A percentile compares a stretch with the other conserved stretches of the same genome.
phyloP scores from a whole-genome alignment of 805 yeast species.

The Zygosaccharomyces bisporus region DNA sequence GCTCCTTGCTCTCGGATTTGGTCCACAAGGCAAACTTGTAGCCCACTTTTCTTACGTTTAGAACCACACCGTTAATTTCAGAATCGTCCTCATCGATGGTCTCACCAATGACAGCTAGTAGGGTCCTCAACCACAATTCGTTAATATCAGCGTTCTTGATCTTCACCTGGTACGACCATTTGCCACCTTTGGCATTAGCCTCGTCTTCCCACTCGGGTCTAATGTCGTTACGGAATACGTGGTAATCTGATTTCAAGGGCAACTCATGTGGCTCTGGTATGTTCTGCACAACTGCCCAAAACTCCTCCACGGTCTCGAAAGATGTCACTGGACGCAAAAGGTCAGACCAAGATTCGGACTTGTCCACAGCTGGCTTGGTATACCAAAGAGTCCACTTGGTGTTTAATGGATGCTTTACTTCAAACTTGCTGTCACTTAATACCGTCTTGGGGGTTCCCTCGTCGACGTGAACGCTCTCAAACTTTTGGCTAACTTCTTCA shows the following conservation, averaged over 20 bases:
- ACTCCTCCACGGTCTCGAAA: conserved; percentile 93
- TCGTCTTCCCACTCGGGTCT: conserved; percentile 99
- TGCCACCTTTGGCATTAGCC: conserved; percentile 85
- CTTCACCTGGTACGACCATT: conserved; percentile 80
- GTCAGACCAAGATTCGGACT: conserved; percentile 85
- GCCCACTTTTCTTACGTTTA: conserved; percentile 78
- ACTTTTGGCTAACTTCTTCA: conserved; percentile 36
- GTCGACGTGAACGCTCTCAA: conserved; percentile 28
- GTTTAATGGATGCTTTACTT: conserved; percentile 73
- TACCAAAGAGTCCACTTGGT: conserved; percentile 96
- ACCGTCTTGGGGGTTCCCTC: conserved; percentile 30
- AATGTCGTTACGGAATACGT: conserved; percentile 87
- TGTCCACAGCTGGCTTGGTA: conserved; percentile 83
- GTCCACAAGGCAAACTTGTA: conserved; percentile 94
- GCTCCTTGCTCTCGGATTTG: conserved; percentile 60
- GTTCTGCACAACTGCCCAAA: conserved; percentile 96
- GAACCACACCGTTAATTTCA: conserved; percentile 92
- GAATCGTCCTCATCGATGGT: conserved; percentile 79
- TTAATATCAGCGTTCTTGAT: conserved; percentile 63
- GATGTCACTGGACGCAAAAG: conserved; percentile 88
- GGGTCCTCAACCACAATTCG: conserved; percentile 86
- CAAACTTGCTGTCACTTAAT: conserved; percentile 32
- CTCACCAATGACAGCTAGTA: conserved; percentile 91
- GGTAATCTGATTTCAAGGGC: conserved; percentile 91
- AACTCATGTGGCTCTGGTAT: conserved; percentile 88